Base-by-base conservation (phyloP, 768 basidiomycete genomes). In the Boletus pseudo-olivaceus region DNA sequence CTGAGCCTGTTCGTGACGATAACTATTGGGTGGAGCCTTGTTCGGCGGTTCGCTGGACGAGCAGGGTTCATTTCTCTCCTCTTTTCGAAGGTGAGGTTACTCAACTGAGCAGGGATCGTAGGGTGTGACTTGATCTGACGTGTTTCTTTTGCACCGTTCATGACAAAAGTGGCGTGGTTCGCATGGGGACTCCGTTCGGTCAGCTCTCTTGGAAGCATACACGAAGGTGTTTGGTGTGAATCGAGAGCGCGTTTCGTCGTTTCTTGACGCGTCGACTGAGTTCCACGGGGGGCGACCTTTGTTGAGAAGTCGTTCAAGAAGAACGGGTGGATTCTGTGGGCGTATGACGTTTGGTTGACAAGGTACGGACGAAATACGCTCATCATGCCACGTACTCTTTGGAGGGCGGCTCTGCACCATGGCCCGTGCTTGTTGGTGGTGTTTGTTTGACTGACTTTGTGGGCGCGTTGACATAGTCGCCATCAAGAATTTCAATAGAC, bases 401-500 rank as follows among this genome's bases (percentile, higher is more conserved):
- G 32, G 35, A 41, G 3, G 44, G 9, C 10, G 39, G 39, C 10
- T 47, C 12, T 23, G 54, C 34, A 42, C 39, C 39, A 40, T 5
- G 12, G 34, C 15, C 9, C 20, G 41, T 46, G 26, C 29, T 42
- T 20, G 54, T 52, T 54, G 55, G 20, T 9, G 42, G 29, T 50
- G 38, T 50, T 62, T 58, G 59, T 65, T 68, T 64, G 65, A 58
- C 50, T 5, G 19, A 15, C 57, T 60, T 58, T 58, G 53, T 30
- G 19, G 51, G 54, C 14, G 34, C 47, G 17, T 54, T 49, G 46
- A 53, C 47, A 45, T 39, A 49, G 27, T 58, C 53, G 23, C 56
- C 69, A 8, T 71, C 69, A 38, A 65, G 33, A 34, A 70, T 69
- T 53, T 72, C 70, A 35, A 70, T 59, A 26, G 69, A 70, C 60